Percentiles rank a stretch among this genome's conserved stretches.
Conservation (phyloP, 805 yeast species). For the Saccharomycopsis amapae region DNA sequence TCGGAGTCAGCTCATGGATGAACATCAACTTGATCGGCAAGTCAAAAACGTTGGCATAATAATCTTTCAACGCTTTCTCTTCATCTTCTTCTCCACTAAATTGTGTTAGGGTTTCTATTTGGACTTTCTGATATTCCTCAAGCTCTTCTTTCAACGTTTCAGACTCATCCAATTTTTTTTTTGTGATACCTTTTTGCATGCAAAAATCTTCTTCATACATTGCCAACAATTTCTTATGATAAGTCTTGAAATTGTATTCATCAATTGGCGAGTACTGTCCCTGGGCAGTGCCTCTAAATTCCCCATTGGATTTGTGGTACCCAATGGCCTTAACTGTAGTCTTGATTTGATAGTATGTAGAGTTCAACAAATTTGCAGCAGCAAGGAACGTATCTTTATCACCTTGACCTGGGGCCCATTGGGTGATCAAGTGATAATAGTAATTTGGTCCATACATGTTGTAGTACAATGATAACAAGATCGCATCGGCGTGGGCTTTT, state of each 20-base stretch:
- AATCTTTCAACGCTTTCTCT: constrained; percentile 11
- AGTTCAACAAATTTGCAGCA: constrained; percentile 48
- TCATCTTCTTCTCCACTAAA: constrained; percentile 8
- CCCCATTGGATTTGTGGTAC: constrained; percentile 23
- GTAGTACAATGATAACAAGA: constrained; percentile 55
- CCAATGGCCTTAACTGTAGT: constrained; percentile 34
- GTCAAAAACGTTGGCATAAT: constrained; percentile 13
- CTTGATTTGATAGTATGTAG: constrained; percentile 47
- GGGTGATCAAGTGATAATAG: constrained; percentile 62
- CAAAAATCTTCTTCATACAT: constrained; percentile 36
- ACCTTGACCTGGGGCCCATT: constrained; percentile 73
- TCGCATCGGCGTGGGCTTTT: constrained; percentile 47
- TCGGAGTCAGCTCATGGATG: constrained; percentile 18
- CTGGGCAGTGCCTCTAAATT: constrained; percentile 19
- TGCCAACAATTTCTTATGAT: constrained; percentile 16
- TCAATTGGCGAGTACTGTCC: constrained; percentile 19
- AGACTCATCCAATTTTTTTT: not conserved
- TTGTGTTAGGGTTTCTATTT: not conserved
- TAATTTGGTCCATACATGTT: constrained; percentile 59
- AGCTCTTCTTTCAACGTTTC: constrained; percentile 4
- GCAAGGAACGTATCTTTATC: constrained; percentile 72
- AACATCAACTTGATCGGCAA: constrained; percentile 14
- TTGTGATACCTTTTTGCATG: constrained; percentile 8
- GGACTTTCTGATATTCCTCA: constrained; percentile 11
- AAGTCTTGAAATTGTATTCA: constrained; percentile 12